Evolutionary conservation across 1,284 basidiomycete genomes (phyloP).

Genomic region (Mixia osmundae): DNA sequence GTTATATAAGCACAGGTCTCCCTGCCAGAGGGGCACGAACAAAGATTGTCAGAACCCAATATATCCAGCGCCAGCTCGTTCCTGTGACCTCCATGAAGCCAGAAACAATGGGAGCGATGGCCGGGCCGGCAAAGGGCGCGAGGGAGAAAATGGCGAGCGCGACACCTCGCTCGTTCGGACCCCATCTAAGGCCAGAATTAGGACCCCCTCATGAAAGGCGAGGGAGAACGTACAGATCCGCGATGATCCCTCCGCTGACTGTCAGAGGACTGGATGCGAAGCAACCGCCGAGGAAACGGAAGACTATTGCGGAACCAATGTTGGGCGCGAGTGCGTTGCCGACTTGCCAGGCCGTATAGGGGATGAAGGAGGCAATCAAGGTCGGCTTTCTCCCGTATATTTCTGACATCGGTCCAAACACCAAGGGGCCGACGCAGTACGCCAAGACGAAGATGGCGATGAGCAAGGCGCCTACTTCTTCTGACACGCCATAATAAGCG

Average conservation of each 20-base stretch:
- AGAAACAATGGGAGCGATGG: constrained; percentile 37
- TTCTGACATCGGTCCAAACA: constrained; percentile 29
- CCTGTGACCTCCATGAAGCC: constrained; percentile 32
- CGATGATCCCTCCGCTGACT: not conserved
- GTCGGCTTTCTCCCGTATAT: constrained; percentile 33
- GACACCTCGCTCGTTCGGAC: not conserved
- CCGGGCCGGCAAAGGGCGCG: constrained; percentile 40
- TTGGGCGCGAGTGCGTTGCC: constrained; percentile 39
- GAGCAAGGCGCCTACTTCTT: constrained; percentile 30
- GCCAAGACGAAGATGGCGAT: constrained; percentile 24
- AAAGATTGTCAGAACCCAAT: constrained; percentile 49
- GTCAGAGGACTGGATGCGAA: constrained; percentile 26
- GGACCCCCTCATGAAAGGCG: no score
- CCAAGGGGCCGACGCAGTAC: not conserved
- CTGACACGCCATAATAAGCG: constrained; percentile 31
- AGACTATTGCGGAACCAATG: constrained; percentile 35
- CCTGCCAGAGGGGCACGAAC: constrained; percentile 16
- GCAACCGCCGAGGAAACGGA: constrained; percentile 41
- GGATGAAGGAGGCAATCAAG: constrained; percentile 40
- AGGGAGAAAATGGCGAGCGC: constrained; percentile 11
- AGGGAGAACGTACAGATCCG: not conserved
- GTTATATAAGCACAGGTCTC: no score
- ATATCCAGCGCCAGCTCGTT: constrained; percentile 40
- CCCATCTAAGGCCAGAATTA: not conserved
- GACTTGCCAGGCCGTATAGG: constrained; percentile 42